Conservation (phyloP, 345 rosid species). For the Camelina laxa region DNA sequence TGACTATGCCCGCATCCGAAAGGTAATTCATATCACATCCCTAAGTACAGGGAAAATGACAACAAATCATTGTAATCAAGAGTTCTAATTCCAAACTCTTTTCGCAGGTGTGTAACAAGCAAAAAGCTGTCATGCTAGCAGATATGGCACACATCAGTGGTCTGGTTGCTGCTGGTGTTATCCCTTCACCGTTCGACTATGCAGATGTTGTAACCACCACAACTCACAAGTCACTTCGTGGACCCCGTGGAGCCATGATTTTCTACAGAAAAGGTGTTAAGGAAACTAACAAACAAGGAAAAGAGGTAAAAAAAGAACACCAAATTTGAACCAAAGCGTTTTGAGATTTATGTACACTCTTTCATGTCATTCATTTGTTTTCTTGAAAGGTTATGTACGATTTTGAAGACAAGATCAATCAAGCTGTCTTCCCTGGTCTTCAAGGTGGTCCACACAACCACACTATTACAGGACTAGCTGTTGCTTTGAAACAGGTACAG, state of each 20-base stretch:
- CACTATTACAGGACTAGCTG: constrained; percentile 96
- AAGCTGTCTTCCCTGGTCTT: constrained; percentile 98
- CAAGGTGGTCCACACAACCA: constrained; percentile 99
- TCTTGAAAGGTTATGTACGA: constrained; percentile 78
- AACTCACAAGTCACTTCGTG: constrained; percentile 98
- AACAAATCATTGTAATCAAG: constrained; percentile 7
- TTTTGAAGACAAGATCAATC: constrained; percentile 94
- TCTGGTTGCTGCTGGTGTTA: constrained; percentile 90
- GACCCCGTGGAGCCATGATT: constrained; percentile 99
- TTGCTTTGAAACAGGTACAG: constrained; percentile 86
- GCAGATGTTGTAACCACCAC: constrained; percentile 99
- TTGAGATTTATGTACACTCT: constrained; percentile 6
- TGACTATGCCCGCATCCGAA: constrained; percentile 89
- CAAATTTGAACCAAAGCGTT: not conserved
- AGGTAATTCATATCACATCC: constrained; percentile 54
- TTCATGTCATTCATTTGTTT: constrained; percentile 12
- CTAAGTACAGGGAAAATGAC: not conserved
- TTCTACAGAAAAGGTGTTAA: constrained; percentile 94
- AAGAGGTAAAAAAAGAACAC: constrained; percentile 57
- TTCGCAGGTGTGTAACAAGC: constrained; percentile 92
- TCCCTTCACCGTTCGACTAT: constrained; percentile 98
- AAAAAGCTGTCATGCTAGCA: constrained; percentile 86
- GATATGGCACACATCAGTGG: constrained; percentile 99
- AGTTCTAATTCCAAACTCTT: constrained; percentile 18
- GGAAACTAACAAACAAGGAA: constrained; percentile 91